Evolutionary conservation across 257 asterid species (phyloP), one percentile per base, ranked within the genome.

Genomic region (Solanum microdontum): DNA sequence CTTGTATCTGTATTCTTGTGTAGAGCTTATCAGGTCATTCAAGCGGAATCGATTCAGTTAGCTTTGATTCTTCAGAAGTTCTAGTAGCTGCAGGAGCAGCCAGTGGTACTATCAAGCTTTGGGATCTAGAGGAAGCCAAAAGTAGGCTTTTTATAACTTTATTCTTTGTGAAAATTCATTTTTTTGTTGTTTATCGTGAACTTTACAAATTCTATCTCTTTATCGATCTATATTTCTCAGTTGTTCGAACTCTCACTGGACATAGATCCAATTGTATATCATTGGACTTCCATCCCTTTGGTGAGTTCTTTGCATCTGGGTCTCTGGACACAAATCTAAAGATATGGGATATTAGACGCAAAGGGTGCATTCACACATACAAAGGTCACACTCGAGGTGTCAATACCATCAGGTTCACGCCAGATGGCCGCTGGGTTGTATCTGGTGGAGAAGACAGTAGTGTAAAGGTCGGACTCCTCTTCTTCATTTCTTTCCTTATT

Each of bases 21-120:
- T 91, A 97, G 99, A 95, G 98, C 89, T 90, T 97, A 93, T 95
- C 99, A 72, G 99, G 99, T 85, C 99, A 97, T 91, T 93, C 99
- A 33, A 97, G 99, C 91, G 99, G 99, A 90, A 93, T 97, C 55
- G 99, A 97, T 93, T 97, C 99, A 11, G 99, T 97, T 82, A 89
- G 97, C 95, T 95, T 97, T 92, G 99, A 97, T 93, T 94, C 99
- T 85, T 94, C 97, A 85, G 99, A 97, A 91, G 96, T 92, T 64
- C 91, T 97, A 92, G 98, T 95, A 75, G 99, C 99, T 92, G 99
- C 98, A 43, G 99, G 98, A 84, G 97, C 99, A 89, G 99, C 99
- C 45, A 97, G 98, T 90, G 99, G 99, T 70, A 97, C 99, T 87
- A 92, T 97, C 91, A 97, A 97, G 93, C 98, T 97, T 88, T 97